These are phyloP conservation scores for Solanum stenotomum DNA, from an alignment of 257 asterid genomes.

Conservation along the genomic window DNA sequence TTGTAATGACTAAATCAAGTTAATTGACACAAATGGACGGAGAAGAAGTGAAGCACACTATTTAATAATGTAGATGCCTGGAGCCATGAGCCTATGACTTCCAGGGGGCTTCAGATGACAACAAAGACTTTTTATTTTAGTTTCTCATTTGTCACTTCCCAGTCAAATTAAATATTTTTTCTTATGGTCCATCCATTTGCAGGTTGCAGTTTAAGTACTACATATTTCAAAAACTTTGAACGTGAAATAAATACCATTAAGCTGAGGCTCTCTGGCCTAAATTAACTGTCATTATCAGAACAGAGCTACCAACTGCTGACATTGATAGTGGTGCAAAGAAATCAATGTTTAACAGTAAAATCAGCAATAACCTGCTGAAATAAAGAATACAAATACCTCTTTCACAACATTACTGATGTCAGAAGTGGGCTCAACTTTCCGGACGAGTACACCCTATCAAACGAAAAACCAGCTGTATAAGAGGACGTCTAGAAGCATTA, in stretches of 20 bases:
- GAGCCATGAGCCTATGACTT: background rate
- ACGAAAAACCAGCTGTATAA: background rate
- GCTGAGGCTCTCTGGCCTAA: background rate
- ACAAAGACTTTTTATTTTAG: background rate
- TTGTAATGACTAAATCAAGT: background rate
- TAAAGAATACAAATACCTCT: slow-evolving; percentile 37
- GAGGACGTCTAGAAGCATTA: background rate
- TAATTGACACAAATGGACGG: background rate
- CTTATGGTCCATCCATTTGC: background rate
- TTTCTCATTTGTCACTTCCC: background rate
- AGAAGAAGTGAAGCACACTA: background rate
- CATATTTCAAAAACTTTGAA: background rate
- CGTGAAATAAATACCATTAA: background rate
- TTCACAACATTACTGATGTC: slow-evolving; percentile 55
- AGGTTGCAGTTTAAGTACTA: background rate
- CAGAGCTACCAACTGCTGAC: background rate
- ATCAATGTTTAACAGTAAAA: background rate
- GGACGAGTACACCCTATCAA: slow-evolving; percentile 73
- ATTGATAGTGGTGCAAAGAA: background rate
- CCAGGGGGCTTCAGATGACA: background rate
- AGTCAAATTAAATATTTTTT: background rate
- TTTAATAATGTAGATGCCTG: background rate
- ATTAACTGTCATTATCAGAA: background rate
- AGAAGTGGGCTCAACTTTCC: slow-evolving; percentile 77
- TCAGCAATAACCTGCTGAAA: background rate